Conservation (phyloP, 2,329 filamentous ascomycete species). For the Shiraia bambusicola region DNA sequence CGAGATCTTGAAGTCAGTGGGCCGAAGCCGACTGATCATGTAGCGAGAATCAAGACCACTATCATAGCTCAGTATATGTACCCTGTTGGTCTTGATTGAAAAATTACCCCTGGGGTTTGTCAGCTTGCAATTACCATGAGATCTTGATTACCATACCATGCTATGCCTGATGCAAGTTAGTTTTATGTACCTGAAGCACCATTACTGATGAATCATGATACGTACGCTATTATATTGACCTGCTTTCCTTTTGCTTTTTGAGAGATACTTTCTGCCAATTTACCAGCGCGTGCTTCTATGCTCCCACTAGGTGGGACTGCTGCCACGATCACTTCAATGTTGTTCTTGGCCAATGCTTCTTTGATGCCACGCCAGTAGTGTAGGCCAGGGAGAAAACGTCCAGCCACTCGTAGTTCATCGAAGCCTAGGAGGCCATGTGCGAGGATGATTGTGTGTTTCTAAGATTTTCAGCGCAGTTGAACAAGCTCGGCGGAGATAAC, state of each 20-base stretch:
- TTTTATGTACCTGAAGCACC: not conserved
- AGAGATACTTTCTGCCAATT: conserved; percentile 56
- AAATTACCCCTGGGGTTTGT: conserved; percentile 41
- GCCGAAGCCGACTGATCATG: conserved; percentile 62
- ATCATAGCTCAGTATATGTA: conserved; percentile 18
- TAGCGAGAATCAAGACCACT: conserved; percentile 65
- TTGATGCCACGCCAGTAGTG: conserved; percentile 67
- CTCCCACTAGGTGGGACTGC: conserved; percentile 61
- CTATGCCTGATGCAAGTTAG: conserved; percentile 53
- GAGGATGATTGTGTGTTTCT: conserved; percentile 61
- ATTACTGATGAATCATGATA: conserved; percentile 6
- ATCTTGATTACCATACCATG: conserved; percentile 41
- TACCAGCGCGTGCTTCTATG: conserved; percentile 59
- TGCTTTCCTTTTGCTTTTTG: conserved; percentile 56
- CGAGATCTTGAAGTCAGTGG: conserved; percentile 72
- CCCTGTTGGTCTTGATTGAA: not conserved
- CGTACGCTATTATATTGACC: conserved; percentile 66
- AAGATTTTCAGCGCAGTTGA: conserved; percentile 34
- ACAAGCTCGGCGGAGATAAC: conserved; percentile 2
- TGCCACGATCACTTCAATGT: conserved; percentile 62
- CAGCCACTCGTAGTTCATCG: conserved; percentile 60
- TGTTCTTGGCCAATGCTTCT: conserved; percentile 58
- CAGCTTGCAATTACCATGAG: conserved; percentile 12
- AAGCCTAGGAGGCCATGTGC: conserved; percentile 69
- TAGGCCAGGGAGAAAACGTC: conserved; percentile 57